Conservation (phyloP, 768 basidiomycete genomes). For the Lepiota brunneoincarnata region DNA sequence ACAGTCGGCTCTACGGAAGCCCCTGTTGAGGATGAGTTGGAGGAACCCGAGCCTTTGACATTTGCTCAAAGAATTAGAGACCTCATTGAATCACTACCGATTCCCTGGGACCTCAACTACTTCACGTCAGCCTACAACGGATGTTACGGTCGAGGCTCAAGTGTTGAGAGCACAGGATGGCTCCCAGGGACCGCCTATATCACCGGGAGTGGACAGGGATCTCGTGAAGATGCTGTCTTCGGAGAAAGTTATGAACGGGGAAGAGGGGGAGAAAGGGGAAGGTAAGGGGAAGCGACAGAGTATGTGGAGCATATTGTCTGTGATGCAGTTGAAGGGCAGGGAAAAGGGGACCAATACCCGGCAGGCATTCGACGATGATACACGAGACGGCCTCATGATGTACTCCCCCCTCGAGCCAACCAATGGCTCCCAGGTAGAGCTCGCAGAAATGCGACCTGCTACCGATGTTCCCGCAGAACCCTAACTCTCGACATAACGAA, state of each 20-base stretch:
- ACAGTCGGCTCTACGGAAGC: conserved; percentile 8
- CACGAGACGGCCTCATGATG: conserved; percentile 66
- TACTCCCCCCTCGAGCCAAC: conserved; percentile 68
- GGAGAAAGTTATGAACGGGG: conserved; percentile 64
- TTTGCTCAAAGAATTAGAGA: conserved; percentile 35
- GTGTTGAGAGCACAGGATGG: conserved; percentile 20
- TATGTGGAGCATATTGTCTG: conserved; percentile 61
- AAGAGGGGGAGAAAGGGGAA: conserved; percentile 23
- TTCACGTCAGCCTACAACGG: conserved; percentile 14
- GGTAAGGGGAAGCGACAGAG: conserved; percentile 33
- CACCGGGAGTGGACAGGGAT: conserved; percentile 43
- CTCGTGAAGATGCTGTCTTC: conserved; percentile 53
- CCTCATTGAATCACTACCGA: conserved; percentile 35
- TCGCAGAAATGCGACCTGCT: conserved; percentile 63
- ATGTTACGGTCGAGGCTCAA: conserved; percentile 12
- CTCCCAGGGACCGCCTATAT: conserved; percentile 32
- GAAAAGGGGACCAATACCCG: conserved; percentile 17
- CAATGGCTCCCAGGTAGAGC: conserved; percentile 59
- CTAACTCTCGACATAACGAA: conserved; percentile 16
- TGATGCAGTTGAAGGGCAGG: conserved; percentile 23
- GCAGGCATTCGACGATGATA: conserved; percentile 29
- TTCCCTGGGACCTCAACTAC: conserved; percentile 24
- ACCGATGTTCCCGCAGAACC: background rate
- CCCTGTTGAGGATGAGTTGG: conserved; percentile 14
- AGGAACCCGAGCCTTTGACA: conserved; percentile 29